Base-by-base conservation (phyloP, 495 filamentous ascomycete genomes). In the Annulohypoxylon nitens region DNA sequence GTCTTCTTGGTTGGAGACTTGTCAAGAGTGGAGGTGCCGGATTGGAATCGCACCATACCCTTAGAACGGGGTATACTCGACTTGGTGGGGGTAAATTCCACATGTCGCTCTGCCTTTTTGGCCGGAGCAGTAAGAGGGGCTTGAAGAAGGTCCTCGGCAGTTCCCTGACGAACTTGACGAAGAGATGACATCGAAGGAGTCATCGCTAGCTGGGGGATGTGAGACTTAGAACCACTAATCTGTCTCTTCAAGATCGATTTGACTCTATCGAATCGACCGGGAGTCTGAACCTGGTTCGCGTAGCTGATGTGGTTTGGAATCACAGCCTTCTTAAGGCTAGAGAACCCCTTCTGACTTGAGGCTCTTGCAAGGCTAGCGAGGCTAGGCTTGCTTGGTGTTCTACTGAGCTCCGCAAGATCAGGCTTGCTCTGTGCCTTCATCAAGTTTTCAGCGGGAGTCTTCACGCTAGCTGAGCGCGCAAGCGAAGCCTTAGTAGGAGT, bases 401-500 rank as follows among this genome's bases (percentile, higher is more conserved):
- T 75, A 11, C 74, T 67, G 16, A 84, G 59, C 3, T 75, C 78
- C 20, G 74, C 43, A 12, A 82, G 62, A 7, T 77, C 75, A 26
- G 78, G 59, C 62, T 83, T 84, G 50, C 77, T 80, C 0, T 76
- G 75, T 26, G 81, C 82, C 50, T 74, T 79, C n/a, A 59, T 26
- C 34, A 84, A 74, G 10, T 79, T 78, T 1, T 69, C 64, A 3
- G 72, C 66, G 1, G 84, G 80, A 5, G 79, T 81, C 81, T 91
- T 95, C 55, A 86, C 77, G 73, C 86, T 93, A 60, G 81, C 77
- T 41, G 85, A 79, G 20, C 93, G 91, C 23, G 91, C 89, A 47
- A 92, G 76, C 0, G 93, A 94, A n/a, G 93, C 84, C 74, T 92
- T 92, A 36, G 93, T 97, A 0, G 93, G 94, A 1, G 93, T 95